Evolutionary conservation across 148 eudicot genomes (phyloP), one percentile per base, ranked within the genome.

Genomic region (Rhododendron ovatum): DNA sequence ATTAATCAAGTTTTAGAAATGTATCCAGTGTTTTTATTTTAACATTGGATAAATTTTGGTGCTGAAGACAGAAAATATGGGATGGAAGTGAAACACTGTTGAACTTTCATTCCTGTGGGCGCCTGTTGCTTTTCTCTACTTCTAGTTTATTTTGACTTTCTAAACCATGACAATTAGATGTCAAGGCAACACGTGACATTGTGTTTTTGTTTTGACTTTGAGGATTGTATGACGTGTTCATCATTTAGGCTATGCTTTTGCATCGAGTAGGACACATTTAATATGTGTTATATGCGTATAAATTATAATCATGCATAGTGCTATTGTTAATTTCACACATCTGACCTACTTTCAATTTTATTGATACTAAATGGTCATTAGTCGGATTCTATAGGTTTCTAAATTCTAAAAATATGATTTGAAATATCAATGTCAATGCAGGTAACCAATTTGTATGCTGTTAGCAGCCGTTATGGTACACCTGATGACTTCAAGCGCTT

Each of bases 401-500:
- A 81, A 20, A 28, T 79, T 79, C 39, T 85, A 67, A 26, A 22
- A 61, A 81, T 80, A 83, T 75, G 73, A 73, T 87, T 82, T 53
- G 84, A 45, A 59, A 41, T 59, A 45, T 78, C 41, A 80, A 87
- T 89, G 86, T 81, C 69, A 85, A 59, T 89, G 88, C 95, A 97
- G 98, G 96, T 91, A 35, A 94, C 98, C 77, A 97, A 97, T 90
- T 91, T 95, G 91, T 97, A 85, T 90, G 99, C 99, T 89, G 98
- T 94, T 86, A 95, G 98, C 90, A 95, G 99, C 90, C 98, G 99
- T 86, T 97, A 89, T 90, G 99, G 99, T 82, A 97, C 96, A 80
- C 99, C 99, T 79, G 98, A 97, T 83, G 99, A 97, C 86, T 97
- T 97, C 91, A 97, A 97, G 94, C 96, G 88, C 53, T 90, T 95